Conservation (phyloP, 2,329 filamentous ascomycete genomes). For the Tolypocladium inflatum region DNA sequence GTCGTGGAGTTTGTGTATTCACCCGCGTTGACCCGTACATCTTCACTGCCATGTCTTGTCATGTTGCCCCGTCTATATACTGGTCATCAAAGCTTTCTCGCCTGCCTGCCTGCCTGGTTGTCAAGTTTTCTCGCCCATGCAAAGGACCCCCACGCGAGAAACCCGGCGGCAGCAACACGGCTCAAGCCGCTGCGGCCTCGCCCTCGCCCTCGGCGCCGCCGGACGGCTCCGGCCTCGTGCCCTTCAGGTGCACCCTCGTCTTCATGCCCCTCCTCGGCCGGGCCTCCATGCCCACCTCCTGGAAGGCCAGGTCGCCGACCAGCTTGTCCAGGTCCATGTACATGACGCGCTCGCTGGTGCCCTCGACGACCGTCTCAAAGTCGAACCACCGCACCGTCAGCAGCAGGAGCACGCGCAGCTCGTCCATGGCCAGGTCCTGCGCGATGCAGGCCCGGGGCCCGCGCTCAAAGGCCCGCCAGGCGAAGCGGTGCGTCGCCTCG, state of each 20-base stretch:
- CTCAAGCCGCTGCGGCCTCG: too few species aligned
- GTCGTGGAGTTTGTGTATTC: too few species aligned
- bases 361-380: constrained; percentile 6
- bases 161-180: too few species aligned
- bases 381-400: constrained; percentile 9
- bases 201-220: too few species aligned
- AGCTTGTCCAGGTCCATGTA: constrained; percentile 8
- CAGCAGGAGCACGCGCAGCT: constrained; percentile 16
- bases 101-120: too few species aligned
- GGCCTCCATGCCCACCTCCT: constrained; percentile 8
- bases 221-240: neutral
- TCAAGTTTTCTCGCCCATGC: too few species aligned
- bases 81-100: too few species aligned
- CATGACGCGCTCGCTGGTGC: constrained; percentile 5
- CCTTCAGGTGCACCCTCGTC: neutral
- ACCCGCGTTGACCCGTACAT: too few species aligned
- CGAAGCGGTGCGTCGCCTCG: constrained; percentile 6
- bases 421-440: constrained; percentile 21
- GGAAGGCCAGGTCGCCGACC: constrained; percentile 7
- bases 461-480: constrained; percentile 21
- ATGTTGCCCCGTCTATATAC: too few species aligned
- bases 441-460: constrained; percentile 25
- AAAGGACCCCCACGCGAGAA: too few species aligned
- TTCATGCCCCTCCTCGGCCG: constrained; percentile 2
- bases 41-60: too few species aligned